Evolutionary conservation across 345 rosid genomes (phyloP).

Genomic region (Viola odorata): DNA sequence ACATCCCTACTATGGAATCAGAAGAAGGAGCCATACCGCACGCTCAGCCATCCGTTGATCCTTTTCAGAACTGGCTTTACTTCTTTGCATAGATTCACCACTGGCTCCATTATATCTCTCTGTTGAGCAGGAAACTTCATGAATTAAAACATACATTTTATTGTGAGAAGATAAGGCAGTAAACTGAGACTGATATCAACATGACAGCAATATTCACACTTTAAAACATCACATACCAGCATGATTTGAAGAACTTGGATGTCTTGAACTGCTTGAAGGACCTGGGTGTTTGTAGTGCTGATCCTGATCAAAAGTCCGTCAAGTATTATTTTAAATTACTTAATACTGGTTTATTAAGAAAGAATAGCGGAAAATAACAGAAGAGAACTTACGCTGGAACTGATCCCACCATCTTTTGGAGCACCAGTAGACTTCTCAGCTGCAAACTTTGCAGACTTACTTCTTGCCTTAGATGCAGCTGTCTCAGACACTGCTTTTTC

Average conservation of each 20-base stretch:
- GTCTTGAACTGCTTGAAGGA: conserved; percentile 32
- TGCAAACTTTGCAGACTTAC: conserved; percentile 37
- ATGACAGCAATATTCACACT: not conserved
- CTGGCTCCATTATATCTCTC: conserved; percentile 34
- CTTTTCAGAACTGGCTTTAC: conserved; percentile 65
- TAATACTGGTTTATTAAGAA: not conserved
- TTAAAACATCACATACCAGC: conserved; percentile 36
- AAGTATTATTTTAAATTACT: not conserved
- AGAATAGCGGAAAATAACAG: not conserved
- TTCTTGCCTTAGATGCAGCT: conserved; percentile 38
- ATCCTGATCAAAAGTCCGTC: conserved; percentile 36
- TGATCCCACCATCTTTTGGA: conserved; percentile 37
- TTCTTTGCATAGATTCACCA: conserved; percentile 56
- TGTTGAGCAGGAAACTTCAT: conserved; percentile 25
- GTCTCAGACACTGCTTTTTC: conserved; percentile 77
- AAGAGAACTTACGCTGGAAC: conserved; percentile 7
- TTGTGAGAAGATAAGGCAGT: conserved; percentile 1
- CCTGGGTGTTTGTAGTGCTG: conserved; percentile 40
- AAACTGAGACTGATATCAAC: not conserved
- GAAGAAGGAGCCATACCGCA: conserved; percentile 47
- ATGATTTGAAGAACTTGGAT: conserved; percentile 30
- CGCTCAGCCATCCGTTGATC: conserved; percentile 80
- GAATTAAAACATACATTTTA: conserved; percentile 21
- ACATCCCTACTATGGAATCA: not conserved
- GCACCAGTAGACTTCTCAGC: conserved; percentile 47